Evolutionary conservation across 495 filamentous ascomycete genomes (phyloP), one percentile per base, ranked within the genome.

Genomic region (Corynascus novoguineensis): DNA sequence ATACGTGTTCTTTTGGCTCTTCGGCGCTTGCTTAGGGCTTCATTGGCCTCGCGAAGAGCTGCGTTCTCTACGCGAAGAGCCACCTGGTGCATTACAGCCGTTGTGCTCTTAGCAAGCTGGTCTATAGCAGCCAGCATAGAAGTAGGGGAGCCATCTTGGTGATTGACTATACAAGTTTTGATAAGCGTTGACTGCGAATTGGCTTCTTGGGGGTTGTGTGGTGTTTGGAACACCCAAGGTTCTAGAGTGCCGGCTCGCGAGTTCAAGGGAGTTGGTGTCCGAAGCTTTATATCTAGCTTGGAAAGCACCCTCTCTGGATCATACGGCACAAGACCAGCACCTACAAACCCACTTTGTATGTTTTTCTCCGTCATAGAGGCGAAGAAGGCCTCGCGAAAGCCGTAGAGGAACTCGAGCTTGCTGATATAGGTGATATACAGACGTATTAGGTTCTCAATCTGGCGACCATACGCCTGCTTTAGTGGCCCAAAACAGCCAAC

Each of bases 141-240:
- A 45, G 52, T 54, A 11, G 27, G 40, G 21, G 40, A 54, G 52
- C 52, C 46, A 15, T 45, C 34, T 54, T 54, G 38, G 46, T 54
- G 17, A 15, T 54, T 45, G 27, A n/a, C 40, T 45, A 54, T 54
- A 2, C 52, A 28, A 54, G 38, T 54, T 19, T 54, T 54, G 41
- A 54, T 54, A 22, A 54, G n/a, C 25, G 19, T 44, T 32, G 38
- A 54, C 40, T 54, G 40, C 37, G 40, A 46, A 1, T 19, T 12
- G 17, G 42, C 22, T 46, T 46, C 42, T 27, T 24, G 10, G 22
- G 50, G 32, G 32, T 40, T 40, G 10, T 52, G 8, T 52, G 10
- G 50, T 40, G 32, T 40, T 22, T 52, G 21, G 32, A 40, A 52
- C 14, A 52, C 50, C 31, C 19, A 52, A 52, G 50, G 50, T 40